Evolutionary conservation across 257 asterid genomes (phyloP), one percentile per base, ranked within the genome.

Genomic region (Scutellaria galericulata): DNA sequence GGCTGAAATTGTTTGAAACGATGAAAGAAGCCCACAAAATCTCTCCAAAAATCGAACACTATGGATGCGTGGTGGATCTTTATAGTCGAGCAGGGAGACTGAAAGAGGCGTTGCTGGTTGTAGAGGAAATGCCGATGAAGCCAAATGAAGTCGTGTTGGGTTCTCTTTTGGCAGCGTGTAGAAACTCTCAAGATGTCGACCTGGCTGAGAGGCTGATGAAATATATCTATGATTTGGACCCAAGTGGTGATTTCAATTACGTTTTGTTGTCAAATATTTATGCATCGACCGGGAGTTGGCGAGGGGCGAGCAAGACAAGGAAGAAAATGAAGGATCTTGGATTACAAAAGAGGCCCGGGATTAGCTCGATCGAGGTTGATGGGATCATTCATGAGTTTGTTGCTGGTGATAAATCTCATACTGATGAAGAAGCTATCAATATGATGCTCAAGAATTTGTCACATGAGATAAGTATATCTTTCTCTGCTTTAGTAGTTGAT

Each of bases 321-420:
- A 87, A 72, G 89, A 88, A 77, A 79, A 91, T 91, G 97, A 91
- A 91, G 87, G 84, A 66, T 18, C 91, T 59, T 13, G 92, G 95
- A 1, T 72, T 91, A 57, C 87, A 76, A 56, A 91, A 91, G 84
- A 77, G 24, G 59, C 93, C 85, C 0, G 96, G 97, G 60, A 74
- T 81, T 12, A 89, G 97, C 67, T 85, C 89, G 2, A 75, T 89
- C 44, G 93, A 89, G 81, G 56, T 89, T 50, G 73, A 78, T 59
- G 84, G 93, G 22, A 59, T 41, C 45, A 15, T 84, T 71, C 81
- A 81, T 44, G 86, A 83, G 73, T 92, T 92, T 61, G 67, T 71
- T 44, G 90, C 95, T 6, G 92, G 92, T 52, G 93, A 92, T 74
- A 85, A 57, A 78, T 83, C 93, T 8, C 96, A 89, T 39, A 1